Conservation (phyloP, 1,139 yeast species). For the Debaryomycetaceae sp. region DNA sequence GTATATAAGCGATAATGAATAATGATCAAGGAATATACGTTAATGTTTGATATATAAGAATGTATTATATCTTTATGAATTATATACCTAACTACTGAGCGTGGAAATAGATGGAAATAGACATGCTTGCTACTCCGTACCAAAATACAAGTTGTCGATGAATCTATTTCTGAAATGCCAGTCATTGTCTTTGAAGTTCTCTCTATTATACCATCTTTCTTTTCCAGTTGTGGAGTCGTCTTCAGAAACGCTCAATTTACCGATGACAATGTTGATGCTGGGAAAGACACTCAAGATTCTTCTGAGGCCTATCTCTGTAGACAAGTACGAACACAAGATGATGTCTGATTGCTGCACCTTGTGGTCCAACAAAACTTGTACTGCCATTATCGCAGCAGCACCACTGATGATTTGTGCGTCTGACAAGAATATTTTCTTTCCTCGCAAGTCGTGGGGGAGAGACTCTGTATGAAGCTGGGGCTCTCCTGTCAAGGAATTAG, state of each 20-base stretch:
- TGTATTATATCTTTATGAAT: too few relatives aligned
- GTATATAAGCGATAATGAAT: constrained; percentile 4
- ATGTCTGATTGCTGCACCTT: constrained; percentile 64
- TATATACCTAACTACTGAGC: too few relatives aligned
- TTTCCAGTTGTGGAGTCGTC: constrained; percentile 12
- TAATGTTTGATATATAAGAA: too few relatives aligned
- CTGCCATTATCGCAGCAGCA: constrained; percentile 93
- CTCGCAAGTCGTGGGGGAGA: constrained; percentile 43
- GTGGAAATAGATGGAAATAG: too few relatives aligned
- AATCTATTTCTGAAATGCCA: constrained; percentile 71
- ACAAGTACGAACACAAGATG: constrained; percentile 65
- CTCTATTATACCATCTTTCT: constrained; percentile 27
- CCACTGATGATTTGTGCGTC: constrained; percentile 92
- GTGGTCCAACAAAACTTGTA: constrained; percentile 82
- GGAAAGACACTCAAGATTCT: constrained; percentile 75
- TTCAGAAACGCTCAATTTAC: constrained; percentile 51
- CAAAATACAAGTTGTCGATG: constrained; percentile 77
- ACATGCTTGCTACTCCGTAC: constrained; percentile 48
- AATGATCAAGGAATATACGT: too few relatives aligned
- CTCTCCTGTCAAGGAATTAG: constrained; percentile 86
- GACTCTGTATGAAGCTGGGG: constrained; percentile 83
- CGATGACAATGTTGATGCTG: constrained; percentile 63
- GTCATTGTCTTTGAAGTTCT: constrained; percentile 40
- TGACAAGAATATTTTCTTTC: constrained; percentile 58
- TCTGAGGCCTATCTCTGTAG: constrained; percentile 80